Evolutionary conservation across 306 rosid genomes (phyloP).

Genomic region (Castanopsis chinensis): DNA sequence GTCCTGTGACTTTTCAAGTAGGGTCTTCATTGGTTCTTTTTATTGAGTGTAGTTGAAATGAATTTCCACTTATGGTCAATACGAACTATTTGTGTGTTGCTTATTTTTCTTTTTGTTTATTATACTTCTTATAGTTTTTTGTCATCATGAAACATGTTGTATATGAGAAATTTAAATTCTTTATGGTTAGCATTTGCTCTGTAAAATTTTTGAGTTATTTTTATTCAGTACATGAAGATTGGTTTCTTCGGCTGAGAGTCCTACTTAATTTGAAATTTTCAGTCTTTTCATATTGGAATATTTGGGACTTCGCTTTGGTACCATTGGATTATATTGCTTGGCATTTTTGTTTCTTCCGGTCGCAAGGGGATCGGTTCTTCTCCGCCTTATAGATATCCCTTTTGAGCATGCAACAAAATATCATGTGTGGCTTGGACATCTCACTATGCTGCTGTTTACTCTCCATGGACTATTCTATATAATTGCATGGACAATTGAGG

Average conservation of each 20-base stretch:
- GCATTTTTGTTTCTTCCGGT: constrained; percentile 83
- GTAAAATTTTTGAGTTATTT: background rate
- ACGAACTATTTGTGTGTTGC: background rate
- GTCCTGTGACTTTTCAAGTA: background rate
- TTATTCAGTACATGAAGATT: background rate
- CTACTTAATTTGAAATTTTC: constrained; percentile 28
- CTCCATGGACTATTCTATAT: constrained; percentile 72
- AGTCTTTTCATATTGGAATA: constrained; percentile 48
- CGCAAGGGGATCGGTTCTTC: constrained; percentile 91
- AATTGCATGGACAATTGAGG: constrained; percentile 61
- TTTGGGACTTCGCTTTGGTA: constrained; percentile 67
- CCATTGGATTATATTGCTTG: constrained; percentile 59
- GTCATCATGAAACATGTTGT: constrained; percentile 4
- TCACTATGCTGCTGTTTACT: constrained; percentile 83
- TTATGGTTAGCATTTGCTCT: background rate
- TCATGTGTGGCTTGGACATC: constrained; percentile 98
- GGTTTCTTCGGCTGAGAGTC: constrained; percentile 20
- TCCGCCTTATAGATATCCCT: constrained; percentile 73
- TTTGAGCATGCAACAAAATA: constrained; percentile 86
- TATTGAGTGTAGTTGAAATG: background rate
- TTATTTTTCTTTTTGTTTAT: background rate
- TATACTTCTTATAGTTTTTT: background rate
- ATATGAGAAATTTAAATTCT: constrained; percentile 2
- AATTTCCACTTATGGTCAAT: background rate
- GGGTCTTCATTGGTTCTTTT: no score